Conservation (phyloP, 2,329 filamentous ascomycete genomes). For the Hortaea sp. region DNA sequence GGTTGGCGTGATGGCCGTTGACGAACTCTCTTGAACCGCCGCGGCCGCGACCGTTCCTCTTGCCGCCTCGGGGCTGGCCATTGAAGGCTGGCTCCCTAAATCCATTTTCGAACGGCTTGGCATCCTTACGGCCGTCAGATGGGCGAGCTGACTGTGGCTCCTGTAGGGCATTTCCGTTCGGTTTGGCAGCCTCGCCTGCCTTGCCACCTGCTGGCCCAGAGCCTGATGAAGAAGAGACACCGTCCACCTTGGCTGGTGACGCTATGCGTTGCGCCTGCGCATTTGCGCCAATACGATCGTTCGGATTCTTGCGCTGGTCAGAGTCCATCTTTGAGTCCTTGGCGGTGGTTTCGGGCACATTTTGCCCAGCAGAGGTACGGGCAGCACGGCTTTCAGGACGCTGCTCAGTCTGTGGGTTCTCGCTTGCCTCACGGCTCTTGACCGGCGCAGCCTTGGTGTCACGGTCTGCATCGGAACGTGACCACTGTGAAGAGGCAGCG, state of each 20-base stretch:
- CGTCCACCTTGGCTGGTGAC: constrained; percentile 5
- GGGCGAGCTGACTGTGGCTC: too few relatives aligned
- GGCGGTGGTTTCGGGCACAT: constrained; percentile 1
- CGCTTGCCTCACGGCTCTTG: constrained; percentile 11
- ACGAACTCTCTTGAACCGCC: constrained; percentile 22
- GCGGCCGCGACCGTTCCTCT: constrained; percentile 24
- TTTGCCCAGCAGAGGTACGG: constrained; percentile 2
- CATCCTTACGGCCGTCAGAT: constrained; percentile 15
- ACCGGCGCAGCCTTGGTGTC: constrained; percentile 16
- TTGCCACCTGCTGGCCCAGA: too few relatives aligned
- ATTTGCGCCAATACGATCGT: not conserved
- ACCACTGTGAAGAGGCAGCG: constrained; percentile 2
- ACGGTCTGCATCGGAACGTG: constrained; percentile 17
- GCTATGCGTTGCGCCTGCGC: constrained; percentile 1
- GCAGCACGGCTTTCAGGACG: constrained; percentile 1
- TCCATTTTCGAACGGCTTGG: constrained; percentile 12
- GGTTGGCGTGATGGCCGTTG: constrained; percentile 17
- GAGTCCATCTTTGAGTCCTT: not conserved
- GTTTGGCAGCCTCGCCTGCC: not conserved
- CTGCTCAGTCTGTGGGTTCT: constrained; percentile 2
- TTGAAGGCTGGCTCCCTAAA: constrained; percentile 12
- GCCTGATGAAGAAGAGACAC: too few relatives aligned
- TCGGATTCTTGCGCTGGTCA: not conserved
- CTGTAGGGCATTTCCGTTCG: not conserved
- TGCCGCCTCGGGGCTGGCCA: constrained; percentile 15